Percentiles rank a stretch among this genome's conserved stretches.
Evolutionary conservation across 768 basidiomycete species (phyloP).

Genomic region (Rhizopogon vulgaris): DNA sequence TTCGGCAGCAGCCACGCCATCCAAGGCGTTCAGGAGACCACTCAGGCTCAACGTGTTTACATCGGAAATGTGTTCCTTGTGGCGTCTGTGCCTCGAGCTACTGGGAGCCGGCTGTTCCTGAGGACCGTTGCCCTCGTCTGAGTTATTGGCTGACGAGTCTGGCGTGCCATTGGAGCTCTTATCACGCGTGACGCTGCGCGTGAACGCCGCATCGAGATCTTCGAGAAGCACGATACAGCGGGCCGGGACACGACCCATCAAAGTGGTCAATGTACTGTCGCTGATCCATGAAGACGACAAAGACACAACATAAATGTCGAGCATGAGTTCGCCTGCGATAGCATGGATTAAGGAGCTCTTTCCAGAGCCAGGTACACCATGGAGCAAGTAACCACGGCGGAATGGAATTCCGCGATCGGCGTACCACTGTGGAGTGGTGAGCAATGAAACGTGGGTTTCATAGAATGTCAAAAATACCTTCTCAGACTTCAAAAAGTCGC

Average conservation of each 20-base stretch:
- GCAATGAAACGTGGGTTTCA: conserved; percentile 1
- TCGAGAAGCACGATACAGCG: conserved; percentile 85
- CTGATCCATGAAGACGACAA: conserved; percentile 84
- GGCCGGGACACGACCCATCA: conserved; percentile 84
- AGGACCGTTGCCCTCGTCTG: conserved; percentile 23
- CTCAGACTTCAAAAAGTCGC: conserved; percentile 79
- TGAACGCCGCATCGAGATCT: conserved; percentile 87
- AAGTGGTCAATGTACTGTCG: conserved; percentile 76
- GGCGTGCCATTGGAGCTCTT: conserved; percentile 43
- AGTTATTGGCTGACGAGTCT: conserved; percentile 27
- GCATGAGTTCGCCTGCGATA: conserved; percentile 80
- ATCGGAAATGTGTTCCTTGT: conserved; percentile 60
- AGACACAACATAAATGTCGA: conserved; percentile 90
- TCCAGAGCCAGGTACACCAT: conserved; percentile 81
- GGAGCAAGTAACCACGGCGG: conserved; percentile 80
- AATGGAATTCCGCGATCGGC: conserved; percentile 91
- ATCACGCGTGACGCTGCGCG: conserved; percentile 65
- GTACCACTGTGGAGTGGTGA: conserved; percentile 57
- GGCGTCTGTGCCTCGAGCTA: conserved; percentile 38
- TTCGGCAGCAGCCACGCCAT: conserved; percentile 83
- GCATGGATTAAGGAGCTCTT: conserved; percentile 86
- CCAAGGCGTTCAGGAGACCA: conserved; percentile 78
- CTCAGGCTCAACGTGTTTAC: conserved; percentile 78
- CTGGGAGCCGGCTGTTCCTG: conserved; percentile 26
- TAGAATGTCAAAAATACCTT: conserved; percentile 42